Base-by-base conservation (phyloP, 2,329 filamentous ascomycete species). In the Gyromitra esculenta region DNA sequence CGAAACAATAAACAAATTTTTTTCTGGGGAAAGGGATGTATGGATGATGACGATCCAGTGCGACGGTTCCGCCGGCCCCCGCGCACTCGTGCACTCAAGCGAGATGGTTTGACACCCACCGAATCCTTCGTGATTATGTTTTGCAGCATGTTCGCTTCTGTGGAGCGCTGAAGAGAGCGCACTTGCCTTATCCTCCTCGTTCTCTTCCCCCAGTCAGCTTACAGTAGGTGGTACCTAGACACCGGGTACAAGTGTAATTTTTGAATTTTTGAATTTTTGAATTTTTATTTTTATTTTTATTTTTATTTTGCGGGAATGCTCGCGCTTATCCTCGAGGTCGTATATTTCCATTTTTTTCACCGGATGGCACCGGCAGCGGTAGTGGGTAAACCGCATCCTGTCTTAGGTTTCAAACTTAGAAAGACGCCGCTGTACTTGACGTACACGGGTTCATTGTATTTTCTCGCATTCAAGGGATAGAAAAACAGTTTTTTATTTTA, bases 41-140 rank as follows among this genome's bases (percentile, higher is more conserved):
- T 39, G 41, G 52, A 35, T 66, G 54, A 67, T 50, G 52, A 35
- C 54, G 54, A 67, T 50, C 57, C 35, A 57, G 48, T 62, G 48
- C 35, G 72, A 41, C 41, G 66, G 69, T 72, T 35, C 45, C 68
- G 35, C 41, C 66, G 37, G 11, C 52, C 48, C 64, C 31, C 25
- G 25, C 25, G 25, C 25, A 31, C 25, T 31, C 4, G 39, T 15
- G 41, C 65, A 5, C 15, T 67, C 57, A 75, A 70, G 72, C 72
- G 65, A 75, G 72, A 70, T 75, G 72, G 57, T 56, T 31, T 31
- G 13, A 54, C 56, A 21, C 57, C 65, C 37, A 21, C 31, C 25
- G n/a, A 63, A 43, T 52, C 31, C 35, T 35, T 41, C 31, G 37
- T 5, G 37, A 37, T 71, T 54, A 35, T 62, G 56, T 41, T 66